Evolutionary conservation across 2,329 filamentous ascomycete genomes (phyloP).

Genomic region (Thielaviopsis populi): DNA sequence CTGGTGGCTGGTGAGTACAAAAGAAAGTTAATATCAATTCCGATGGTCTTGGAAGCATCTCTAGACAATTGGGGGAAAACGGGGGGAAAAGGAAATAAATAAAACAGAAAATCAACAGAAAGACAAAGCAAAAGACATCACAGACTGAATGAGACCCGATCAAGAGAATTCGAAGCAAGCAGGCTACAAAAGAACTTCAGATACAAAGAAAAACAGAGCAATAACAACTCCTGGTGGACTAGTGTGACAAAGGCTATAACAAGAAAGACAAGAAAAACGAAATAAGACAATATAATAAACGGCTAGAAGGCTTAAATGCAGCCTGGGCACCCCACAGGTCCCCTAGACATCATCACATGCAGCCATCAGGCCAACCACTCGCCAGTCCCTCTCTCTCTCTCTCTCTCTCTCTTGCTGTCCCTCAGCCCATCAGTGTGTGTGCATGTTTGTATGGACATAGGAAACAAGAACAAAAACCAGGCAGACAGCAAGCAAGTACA

Average conservation of each 20-base stretch:
- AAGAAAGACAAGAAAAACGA: not conserved
- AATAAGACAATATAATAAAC: slow-evolving; percentile 7
- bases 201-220: not conserved
- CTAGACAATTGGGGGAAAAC: not conserved
- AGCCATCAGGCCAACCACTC: not conserved
- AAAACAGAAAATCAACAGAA: not conserved
- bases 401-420: no score
- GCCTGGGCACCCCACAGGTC: not conserved
- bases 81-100: no score
- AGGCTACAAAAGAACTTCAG: not conserved
- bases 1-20: not conserved
- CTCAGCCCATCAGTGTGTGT: no score
- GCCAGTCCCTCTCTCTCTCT: not conserved
- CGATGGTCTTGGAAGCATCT: not conserved
- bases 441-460: not conserved
- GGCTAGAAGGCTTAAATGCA: not conserved
- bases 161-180: no score
- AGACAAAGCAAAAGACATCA: not conserved
- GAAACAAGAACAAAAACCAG: not conserved
- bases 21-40: not conserved
- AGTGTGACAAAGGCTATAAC: not conserved
- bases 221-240: not conserved
- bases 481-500: not conserved
- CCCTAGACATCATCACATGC: not conserved
- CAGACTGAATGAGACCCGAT: not conserved